phyloP scores from a whole-genome alignment of 2,329 filamentous ascomycete species.

The Onygena corvina region DNA sequence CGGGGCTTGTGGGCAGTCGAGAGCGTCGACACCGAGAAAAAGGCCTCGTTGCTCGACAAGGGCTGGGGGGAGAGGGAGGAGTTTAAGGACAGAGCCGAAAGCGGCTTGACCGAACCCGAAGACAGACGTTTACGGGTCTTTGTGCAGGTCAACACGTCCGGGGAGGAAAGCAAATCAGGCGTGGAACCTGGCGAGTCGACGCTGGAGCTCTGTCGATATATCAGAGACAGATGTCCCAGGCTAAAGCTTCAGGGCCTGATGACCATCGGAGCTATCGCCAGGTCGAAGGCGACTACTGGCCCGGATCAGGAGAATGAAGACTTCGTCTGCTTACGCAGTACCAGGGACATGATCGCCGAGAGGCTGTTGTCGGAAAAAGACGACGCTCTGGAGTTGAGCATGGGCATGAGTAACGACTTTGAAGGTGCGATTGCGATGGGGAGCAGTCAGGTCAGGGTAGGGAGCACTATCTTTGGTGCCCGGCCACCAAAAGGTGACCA shows the following conservation, averaged over 20 bases:
- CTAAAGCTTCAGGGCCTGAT: conserved; percentile 72
- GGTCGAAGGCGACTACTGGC: conserved; percentile 59
- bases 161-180: conserved; percentile 75
- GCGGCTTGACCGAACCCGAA: conserved; percentile 10
- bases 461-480: conserved; percentile 85
- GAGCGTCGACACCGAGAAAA: conserved; percentile 77
- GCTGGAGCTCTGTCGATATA: conserved; percentile 54
- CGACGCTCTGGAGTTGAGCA: conserved; percentile 67
- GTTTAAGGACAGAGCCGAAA: conserved; percentile 22
- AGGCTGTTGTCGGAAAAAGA: conserved; percentile 43
- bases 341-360: conserved; percentile 56
- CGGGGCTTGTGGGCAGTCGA: conserved; percentile 86
- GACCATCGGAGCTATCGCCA: conserved; percentile 92
- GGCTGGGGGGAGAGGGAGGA: conserved; percentile 49
- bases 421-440: conserved; percentile 75
- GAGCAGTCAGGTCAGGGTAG: conserved; percentile 79
- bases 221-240: conserved; percentile 58
- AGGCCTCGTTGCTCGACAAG: conserved; percentile 69
- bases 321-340: conserved; percentile 57
- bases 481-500: conserved; percentile 68
- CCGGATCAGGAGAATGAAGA: conserved; percentile 82
- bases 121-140: conserved; percentile 53
- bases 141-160: conserved; percentile 91
- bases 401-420: conserved; percentile 98
- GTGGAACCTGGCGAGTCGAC: conserved; percentile 52